These are phyloP conservation scores for Cornus controversa DNA, from an alignment of 148 eudicot genomes.

Conservation along the genomic window DNA sequence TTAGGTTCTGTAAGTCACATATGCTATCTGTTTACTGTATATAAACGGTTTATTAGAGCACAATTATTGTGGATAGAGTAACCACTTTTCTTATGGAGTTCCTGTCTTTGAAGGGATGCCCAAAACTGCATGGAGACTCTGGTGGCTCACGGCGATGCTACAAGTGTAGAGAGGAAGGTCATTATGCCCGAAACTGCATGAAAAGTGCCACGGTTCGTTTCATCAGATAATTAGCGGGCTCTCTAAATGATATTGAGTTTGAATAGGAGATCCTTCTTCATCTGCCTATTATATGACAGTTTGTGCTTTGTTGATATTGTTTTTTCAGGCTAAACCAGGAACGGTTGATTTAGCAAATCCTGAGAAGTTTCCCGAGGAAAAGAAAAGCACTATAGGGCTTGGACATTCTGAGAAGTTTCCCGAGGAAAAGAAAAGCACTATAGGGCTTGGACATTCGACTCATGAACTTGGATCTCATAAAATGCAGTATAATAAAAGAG, in stretches of 20 bases:
- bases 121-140: conserved; percentile 18
- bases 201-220: background rate
- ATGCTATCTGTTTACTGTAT: background rate
- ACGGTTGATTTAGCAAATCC: background rate
- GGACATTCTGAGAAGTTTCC: background rate
- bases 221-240: background rate
- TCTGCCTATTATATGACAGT: background rate
- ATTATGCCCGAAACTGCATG: conserved; percentile 29
- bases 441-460: background rate
- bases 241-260: background rate
- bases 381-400: background rate
- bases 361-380: background rate
- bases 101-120: conserved; percentile 26
- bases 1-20: conserved; percentile 31
- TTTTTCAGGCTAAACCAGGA: background rate
- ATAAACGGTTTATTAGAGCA: background rate
- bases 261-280: no score
- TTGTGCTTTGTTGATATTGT: background rate
- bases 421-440: background rate
- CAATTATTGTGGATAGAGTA: background rate
- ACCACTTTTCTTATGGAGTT: background rate
- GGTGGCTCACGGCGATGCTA: conserved; percentile 25
- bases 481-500: background rate
- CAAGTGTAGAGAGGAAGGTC: conserved; percentile 34
- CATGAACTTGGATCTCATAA: background rate